phyloP scores from a whole-genome alignment of 345 rosid genomes.

The Physaria fendleri region DNA sequence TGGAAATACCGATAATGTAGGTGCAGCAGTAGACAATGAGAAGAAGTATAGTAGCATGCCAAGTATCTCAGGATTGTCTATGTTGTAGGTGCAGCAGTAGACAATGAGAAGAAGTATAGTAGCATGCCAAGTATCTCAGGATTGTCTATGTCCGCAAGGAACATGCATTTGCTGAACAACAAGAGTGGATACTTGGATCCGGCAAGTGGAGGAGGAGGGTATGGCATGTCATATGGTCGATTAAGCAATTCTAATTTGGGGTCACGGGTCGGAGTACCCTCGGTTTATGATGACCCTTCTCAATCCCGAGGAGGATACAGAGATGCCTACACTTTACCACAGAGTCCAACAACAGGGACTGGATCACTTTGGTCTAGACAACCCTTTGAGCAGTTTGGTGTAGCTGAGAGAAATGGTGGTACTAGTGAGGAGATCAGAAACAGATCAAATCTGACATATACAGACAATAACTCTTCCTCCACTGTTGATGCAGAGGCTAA shows the following conservation, averaged over 20 bases:
- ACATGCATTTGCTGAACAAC: constrained; percentile 37
- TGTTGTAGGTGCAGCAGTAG: constrained; percentile 33
- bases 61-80: constrained; percentile 66
- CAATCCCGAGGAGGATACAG: constrained; percentile 44
- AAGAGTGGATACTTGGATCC: constrained; percentile 52
- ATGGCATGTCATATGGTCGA: constrained; percentile 45
- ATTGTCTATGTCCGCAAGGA: constrained; percentile 48
- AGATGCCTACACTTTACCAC: constrained; percentile 37
- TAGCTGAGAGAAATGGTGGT: constrained; percentile 48
- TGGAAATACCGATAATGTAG: constrained; percentile 37
- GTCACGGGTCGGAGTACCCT: constrained; percentile 41
- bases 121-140: constrained; percentile 93
- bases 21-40: constrained; percentile 36
- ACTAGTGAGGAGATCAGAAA: constrained; percentile 48
- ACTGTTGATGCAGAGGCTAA: constrained; percentile 59
- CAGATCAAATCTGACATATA: constrained; percentile 36
- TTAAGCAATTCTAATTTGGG: constrained; percentile 44
- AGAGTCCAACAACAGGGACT: constrained; percentile 37
- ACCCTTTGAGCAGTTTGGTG: constrained; percentile 96
- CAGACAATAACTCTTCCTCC: constrained; percentile 38
- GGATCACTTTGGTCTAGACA: constrained; percentile 94
- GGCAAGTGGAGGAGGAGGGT: constrained; percentile 39
- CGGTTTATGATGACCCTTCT: constrained; percentile 44
- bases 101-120: constrained; percentile 69
- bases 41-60: constrained; percentile 93